Percentiles rank a stretch among this genome's conserved stretches.
Conservation (phyloP, 179 eudicot species). For the Nepenthes alata region DNA sequence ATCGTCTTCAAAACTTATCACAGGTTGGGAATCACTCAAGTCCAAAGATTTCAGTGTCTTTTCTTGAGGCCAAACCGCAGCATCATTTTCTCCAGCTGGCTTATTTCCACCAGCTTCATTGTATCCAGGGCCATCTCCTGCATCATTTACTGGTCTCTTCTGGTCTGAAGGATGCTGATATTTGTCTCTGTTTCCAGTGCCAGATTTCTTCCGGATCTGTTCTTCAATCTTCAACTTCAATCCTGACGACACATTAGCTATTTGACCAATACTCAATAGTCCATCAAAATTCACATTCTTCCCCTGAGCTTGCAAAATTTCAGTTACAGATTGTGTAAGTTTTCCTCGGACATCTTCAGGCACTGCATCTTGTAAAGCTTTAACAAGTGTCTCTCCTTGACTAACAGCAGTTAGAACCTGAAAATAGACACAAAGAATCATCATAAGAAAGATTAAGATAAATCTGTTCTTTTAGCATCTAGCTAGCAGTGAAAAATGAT, state of each 20-base stretch:
- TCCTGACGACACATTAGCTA: conserved; percentile 33
- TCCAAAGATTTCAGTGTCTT: conserved; percentile 20
- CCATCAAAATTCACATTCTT: conserved; percentile 45
- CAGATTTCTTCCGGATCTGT: conserved; percentile 15
- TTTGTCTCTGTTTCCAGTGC: conserved; percentile 15
- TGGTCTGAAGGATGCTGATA: conserved; percentile 21
- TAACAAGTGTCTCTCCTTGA: conserved; percentile 70
- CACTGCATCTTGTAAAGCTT: conserved; percentile 87
- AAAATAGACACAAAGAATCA: conserved; percentile 2
- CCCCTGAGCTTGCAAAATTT: conserved; percentile 43
- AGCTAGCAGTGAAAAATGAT: background rate
- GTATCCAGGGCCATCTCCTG: conserved; percentile 12
- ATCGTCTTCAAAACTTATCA: conserved; percentile 11
- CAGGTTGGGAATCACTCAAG: conserved; percentile 10
- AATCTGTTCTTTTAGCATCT: background rate
- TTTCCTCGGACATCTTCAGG: conserved; percentile 95
- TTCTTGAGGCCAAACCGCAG: conserved; percentile 24
- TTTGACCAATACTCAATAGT: conserved; percentile 26
- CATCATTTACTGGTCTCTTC: conserved; percentile 16
- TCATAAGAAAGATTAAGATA: background rate
- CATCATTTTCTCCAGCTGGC: conserved; percentile 17
- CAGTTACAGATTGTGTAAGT: conserved; percentile 66
- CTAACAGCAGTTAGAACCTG: conserved; percentile 80
- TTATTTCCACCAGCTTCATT: conserved; percentile 17
- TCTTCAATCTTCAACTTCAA: conserved; percentile 32